Base-by-base conservation (phyloP, 495 filamentous ascomycete genomes). In the Xylaria sp. region DNA sequence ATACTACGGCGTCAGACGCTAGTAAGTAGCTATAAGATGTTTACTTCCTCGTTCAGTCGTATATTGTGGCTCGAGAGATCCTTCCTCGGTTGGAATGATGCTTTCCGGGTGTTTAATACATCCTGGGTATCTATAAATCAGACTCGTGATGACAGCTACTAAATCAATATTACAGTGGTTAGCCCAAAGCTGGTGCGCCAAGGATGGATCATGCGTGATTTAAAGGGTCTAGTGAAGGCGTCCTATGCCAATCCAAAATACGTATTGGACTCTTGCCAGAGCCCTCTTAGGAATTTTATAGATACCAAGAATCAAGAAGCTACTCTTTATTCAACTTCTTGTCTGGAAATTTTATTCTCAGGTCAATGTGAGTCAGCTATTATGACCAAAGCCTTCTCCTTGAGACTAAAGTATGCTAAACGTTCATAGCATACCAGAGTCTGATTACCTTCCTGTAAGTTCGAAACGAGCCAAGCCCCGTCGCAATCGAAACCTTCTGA, bases 1-100 rank as follows among this genome's bases (percentile, higher is more conserved):
- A 93, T 74, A 92, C 91, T 2, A 92, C 92, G 9, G 92, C 92
- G 0, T 90, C 90, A 0, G 89, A 92, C 73, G 89, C 91, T 4
- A 75, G 62, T 65, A 65, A 65, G 61, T 64, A 29, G 24, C 15
- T 21, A 37, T 61, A 11, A 33, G 12, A 57, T 6, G 15, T 11
- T 40, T 29, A 35, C 21, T 43, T 21, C 11, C 29, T 37, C 57
- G 9, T n/a, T 17, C 3, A 33, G 14, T 55, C 52, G 5, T 31
- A 26, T 31, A 9, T 24, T 33, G 37, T 35, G 6, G 2, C 4
- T 43, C n/a, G 7, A 26, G 31, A 43, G 9, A 17, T 29, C 24
- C 3, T 40, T 33, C 11, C 8, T 29, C 0, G 9, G 24, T 33
- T 31, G 17, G 15, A 19, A 46, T 9, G 1, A 64, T 64, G 3